Evolutionary conservation across 148 eudicot species (phyloP), one percentile per base, ranked within the genome.

Genomic region (Rheum nobile): DNA sequence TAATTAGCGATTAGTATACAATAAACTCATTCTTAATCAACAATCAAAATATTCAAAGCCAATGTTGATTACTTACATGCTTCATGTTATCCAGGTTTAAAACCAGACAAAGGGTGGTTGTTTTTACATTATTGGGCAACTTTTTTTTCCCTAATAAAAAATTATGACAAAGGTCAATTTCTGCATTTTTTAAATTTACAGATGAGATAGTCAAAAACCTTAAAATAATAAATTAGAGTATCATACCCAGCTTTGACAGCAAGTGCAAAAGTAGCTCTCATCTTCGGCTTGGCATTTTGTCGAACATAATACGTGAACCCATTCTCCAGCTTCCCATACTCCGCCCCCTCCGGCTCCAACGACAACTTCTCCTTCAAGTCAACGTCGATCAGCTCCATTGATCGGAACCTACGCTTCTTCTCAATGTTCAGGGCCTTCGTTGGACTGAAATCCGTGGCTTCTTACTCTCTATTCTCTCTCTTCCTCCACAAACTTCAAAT

Each of bases 201-300:
- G n/a, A n/a, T n/a, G n/a, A n/a, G n/a, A n/a, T n/a, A n/a, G n/a
- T n/a, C n/a, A n/a, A n/a, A n/a, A n/a, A n/a, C n/a, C n/a, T n/a
- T n/a, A n/a, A n/a, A n/a, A n/a, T n/a, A n/a, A n/a, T n/a, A n/a
- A n/a, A n/a, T n/a, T 14, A 46, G 19, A 17, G 52, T 11, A 14
- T 46, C 59, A 22, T 52, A 52, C 95, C 95, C 91, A 75, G 81
- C 86, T 78, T 88, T 90, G 52, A 90, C 90, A 35, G 87, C 96
- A 52, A 91, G 92, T 39, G 91, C 89, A 31, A 88, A 87, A 75
- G 93, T 93, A 73, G 96, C 96, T 43, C 96, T 77, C 93, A 88
- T 85, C 71, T 79, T 85, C 17, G 96, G 92, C 77, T 87, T 90
- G 32, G 88, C 82, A 71, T 88, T 91, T 71, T 79, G 82, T 3